Evolutionary conservation across 257 asterid genomes (phyloP), one percentile per base, ranked within the genome.

Genomic region (Solanum clarkiae): DNA sequence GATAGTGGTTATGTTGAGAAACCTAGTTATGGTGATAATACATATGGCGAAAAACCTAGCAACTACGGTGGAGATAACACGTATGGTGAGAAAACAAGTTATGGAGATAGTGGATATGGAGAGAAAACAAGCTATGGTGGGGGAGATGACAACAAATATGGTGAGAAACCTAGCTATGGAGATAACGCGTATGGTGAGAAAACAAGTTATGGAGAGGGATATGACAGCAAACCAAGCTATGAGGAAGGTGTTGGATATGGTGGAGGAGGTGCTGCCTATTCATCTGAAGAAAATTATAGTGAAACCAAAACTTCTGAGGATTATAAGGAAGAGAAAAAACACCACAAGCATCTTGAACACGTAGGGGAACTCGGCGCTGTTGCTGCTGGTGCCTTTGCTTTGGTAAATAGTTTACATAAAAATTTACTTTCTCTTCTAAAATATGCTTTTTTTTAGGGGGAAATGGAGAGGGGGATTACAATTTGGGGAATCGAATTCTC

Each of bases 301-400:
- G 79, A 40, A 17, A 60, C 22, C 40, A 80, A 80, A 10, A 86
- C 32, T 53, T 66, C 59, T n/a, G 90, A 86, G 36, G 83, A 88
- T 13, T 85, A 84, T 51, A 92, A 90, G 87, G 88, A 90, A 47
- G 98, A 94, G 60, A 82, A 87, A 89, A 92, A 92, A 85, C 90
- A 91, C 71, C 94, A 92, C 86, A 88, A 93, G 84, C 92, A 88
- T 84, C 91, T 84, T 32, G 93, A 92, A 63, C 92, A 89, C 70
- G n/a, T 89, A 0, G 97, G 95, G 2, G 93, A 86, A 81, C 81
- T 89, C 18, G 95, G 95, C 1, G 87, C 90, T 0, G 81, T 51
- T 8, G 96, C 92, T 20, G 93, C 93, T 18, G 96, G 93, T 14
- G 95, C 91, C 86, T 94, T 80, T 59, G 96, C 95, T 86, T 40